These are phyloP conservation scores for Aspergillus candidus DNA, from an alignment of 2,329 filamentous ascomycete genomes.

Conservation along the genomic window DNA sequence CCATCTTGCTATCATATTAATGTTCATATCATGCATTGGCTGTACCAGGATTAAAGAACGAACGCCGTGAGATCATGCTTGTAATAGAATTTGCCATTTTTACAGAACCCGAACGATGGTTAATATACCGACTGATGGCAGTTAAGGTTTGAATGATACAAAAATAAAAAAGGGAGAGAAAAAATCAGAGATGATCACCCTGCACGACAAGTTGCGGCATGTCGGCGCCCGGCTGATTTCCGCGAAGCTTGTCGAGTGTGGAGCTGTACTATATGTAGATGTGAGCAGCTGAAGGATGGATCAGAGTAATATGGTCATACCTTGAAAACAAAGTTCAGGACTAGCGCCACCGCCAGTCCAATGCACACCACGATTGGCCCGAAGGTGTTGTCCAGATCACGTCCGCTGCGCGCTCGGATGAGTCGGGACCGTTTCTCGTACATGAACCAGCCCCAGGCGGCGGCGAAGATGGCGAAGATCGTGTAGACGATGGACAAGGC, in stretches of 20 bases:
- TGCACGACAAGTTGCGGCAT: constrained; percentile 3
- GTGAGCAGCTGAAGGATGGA: constrained; percentile 11
- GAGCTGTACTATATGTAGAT: constrained; percentile 23
- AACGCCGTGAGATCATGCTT: no score
- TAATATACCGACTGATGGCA: no score
- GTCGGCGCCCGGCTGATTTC: constrained; percentile 9
- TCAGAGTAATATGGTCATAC: constrained; percentile 19
- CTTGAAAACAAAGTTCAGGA: constrained; percentile 86
- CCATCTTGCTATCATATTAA: not conserved
- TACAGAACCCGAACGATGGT: no score
- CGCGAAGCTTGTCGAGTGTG: constrained; percentile 19
- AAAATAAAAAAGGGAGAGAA: not conserved
- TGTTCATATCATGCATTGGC: not conserved
- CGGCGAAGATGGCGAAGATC: constrained; percentile 72
- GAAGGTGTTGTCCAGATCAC: constrained; percentile 83
- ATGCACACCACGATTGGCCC: constrained; percentile 79
- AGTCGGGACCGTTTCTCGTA: constrained; percentile 68
- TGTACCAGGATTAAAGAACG: not conserved
- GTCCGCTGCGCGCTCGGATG: constrained; percentile 80
- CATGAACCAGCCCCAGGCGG: constrained; percentile 80
- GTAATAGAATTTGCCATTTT: no score
- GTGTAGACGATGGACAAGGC: constrained; percentile 79
- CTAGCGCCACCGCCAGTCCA: constrained; percentile 69
- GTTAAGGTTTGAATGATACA: no score
- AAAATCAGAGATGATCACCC: no score